phyloP scores from a whole-genome alignment of 1,284 basidiomycete species.

The Ceratobasidium sp. region DNA sequence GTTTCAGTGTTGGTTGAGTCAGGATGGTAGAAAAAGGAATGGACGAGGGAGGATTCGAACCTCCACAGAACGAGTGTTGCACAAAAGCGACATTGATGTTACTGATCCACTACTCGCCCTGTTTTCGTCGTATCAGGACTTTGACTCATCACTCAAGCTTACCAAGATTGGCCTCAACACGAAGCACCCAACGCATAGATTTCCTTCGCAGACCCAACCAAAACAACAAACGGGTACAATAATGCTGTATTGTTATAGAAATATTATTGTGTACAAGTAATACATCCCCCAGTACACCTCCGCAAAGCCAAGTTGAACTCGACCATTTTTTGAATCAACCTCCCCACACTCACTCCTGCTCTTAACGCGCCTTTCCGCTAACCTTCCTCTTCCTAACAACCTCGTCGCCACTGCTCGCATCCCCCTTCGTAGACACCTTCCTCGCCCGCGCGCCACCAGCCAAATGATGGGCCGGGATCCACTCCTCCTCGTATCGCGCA shows the following conservation, averaged over 20 bases:
- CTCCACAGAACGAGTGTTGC: too few relatives aligned
- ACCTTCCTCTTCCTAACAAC: constrained; percentile 38
- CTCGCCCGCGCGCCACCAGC: constrained; percentile 67
- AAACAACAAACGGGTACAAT: neutral
- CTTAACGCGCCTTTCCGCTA: constrained; percentile 34
- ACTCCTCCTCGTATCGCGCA: constrained; percentile 86
- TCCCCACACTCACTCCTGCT: neutral
- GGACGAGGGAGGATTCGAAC: too few relatives aligned
- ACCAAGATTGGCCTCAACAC: too few relatives aligned
- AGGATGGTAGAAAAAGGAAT: too few relatives aligned
- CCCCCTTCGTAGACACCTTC: constrained; percentile 60
- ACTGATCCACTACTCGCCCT: too few relatives aligned
- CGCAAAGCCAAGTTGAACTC: constrained; percentile 16
- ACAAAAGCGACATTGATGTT: too few relatives aligned
- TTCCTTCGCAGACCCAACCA: too few relatives aligned
- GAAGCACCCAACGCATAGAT: too few relatives aligned
- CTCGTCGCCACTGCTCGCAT: constrained; percentile 71
- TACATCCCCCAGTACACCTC: constrained; percentile 20
- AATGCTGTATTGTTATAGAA: neutral
- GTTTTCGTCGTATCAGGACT: too few relatives aligned
- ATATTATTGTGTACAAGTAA: constrained; percentile 34
- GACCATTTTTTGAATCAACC: constrained; percentile 16
- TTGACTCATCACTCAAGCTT: too few relatives aligned
- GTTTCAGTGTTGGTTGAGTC: too few relatives aligned
- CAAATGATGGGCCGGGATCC: constrained; percentile 90